Evolutionary conservation across 179 eudicot genomes (phyloP), one percentile per base, ranked within the genome.

Genomic region (Spergularia azorica): DNA sequence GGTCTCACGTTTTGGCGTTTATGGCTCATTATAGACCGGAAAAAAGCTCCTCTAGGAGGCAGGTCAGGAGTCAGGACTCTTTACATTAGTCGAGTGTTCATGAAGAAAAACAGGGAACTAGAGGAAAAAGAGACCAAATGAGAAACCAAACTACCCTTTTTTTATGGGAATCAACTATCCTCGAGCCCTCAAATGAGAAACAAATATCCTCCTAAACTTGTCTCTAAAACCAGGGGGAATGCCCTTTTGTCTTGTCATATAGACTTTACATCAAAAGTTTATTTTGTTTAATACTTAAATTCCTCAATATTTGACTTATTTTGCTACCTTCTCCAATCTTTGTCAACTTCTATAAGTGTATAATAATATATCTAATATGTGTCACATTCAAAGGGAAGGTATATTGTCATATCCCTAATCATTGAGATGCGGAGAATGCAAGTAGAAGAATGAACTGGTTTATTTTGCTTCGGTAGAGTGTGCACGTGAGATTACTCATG

Each of bases 151-250:
- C 58, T 7, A 70, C 73, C 83, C 46, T 76, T 39, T 17, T 71
- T 76, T 79, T 63, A 76, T 82, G 80, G 86, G 80, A 79, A 80
- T 79, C 79, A 84, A 74, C 82, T 71, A 75, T 54, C 85, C 91
- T 86, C 91, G 86, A 86, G 91, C 89, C 86, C 84, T 86, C 80
- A 81, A 83, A 72, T 74, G 74, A 75, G 74, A 82, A 80, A 77
- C 74, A 56, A 76, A 70, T 66, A 82, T 67, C 51, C 76, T 78
- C 83, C 67, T 59, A 70, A 77, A 60, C 72, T 63, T 71, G 61
- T 79, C 74, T 64, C 68, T 16, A 72, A 36, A 64, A 20, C 63
- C 51, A 39, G n/a, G 63, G 69, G 32, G 72, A 63, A 63, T 77
- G 72, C 57, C 73, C 51, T 56, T 84, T 82, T 82, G 79, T 74